A percentile compares a stretch with the other conserved stretches of the same genome.
phyloP scores from a whole-genome alignment of 352 stramenopile genomes.

The Phytophthora palmivora region DNA sequence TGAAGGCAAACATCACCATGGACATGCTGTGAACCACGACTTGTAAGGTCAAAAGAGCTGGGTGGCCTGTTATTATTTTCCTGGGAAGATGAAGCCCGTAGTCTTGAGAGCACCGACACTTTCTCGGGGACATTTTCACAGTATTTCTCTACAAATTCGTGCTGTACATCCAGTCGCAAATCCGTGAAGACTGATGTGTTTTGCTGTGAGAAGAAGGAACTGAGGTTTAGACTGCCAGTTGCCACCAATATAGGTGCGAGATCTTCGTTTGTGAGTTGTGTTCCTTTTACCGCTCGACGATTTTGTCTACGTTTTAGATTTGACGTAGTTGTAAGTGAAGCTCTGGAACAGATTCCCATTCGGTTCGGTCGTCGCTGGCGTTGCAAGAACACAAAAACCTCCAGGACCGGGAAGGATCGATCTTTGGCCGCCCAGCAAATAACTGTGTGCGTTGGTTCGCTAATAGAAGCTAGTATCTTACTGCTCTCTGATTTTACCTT shows the following conservation, averaged over 20 bases:
- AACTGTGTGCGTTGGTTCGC: conserved; percentile 3
- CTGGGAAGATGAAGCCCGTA: conserved; percentile 23
- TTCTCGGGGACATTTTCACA: neutral
- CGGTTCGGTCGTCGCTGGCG: conserved; percentile 8
- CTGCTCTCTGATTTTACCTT: neutral
- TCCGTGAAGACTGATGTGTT: conserved; percentile 10
- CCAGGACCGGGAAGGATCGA: conserved; percentile 31
- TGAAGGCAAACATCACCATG: conserved; percentile 38
- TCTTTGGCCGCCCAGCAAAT: conserved; percentile 35
- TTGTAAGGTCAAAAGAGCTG: neutral
- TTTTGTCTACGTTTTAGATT: conserved; percentile 1
- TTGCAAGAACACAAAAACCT: conserved; percentile 27
- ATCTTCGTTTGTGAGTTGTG: conserved; percentile 2
- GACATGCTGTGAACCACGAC: conserved; percentile 1
- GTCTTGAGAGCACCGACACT: conserved; percentile 6
- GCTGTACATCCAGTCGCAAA: conserved; percentile 3
- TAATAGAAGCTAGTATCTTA: neutral
- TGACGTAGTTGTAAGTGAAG: conserved; percentile 10
- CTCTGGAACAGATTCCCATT: neutral
- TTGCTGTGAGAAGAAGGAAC: conserved; percentile 30
- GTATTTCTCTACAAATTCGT: neutral
- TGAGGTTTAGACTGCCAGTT: conserved; percentile 20
- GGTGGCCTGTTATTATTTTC: neutral
- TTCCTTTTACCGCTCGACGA: neutral
- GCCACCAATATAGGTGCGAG: conserved; percentile 16